Evolutionary conservation across 2,329 filamentous ascomycete species (phyloP).

Genomic region (Chrysoporthe puriensis): DNA sequence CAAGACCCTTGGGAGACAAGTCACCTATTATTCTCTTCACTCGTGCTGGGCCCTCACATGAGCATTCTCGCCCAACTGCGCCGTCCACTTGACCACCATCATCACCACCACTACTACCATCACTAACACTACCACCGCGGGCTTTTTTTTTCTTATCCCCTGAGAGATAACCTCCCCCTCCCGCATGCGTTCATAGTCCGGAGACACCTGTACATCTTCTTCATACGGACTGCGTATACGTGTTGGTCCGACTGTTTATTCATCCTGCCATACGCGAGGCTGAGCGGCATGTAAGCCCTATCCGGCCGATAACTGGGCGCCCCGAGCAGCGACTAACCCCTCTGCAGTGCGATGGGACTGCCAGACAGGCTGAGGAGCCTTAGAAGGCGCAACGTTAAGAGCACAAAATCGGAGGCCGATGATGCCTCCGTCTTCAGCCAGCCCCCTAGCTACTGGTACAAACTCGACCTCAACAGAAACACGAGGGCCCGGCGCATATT

Average conservation of each 20-base stretch:
- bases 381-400: conserved; percentile 26
- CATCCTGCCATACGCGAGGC: not conserved
- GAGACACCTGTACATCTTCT: too few relatives aligned
- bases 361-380: conserved; percentile 24
- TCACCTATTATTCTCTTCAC: not conserved
- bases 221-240: too few relatives aligned
- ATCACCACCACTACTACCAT: not conserved
- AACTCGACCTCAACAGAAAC: conserved; percentile 45
- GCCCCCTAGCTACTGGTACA: conserved; percentile 26
- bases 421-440: conserved; percentile 22
- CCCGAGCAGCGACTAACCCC: conserved; percentile 16
- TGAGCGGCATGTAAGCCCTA: not conserved
- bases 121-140: not conserved
- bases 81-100: not conserved
- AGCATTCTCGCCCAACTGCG: conserved; percentile 3
- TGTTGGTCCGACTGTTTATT: too few relatives aligned
- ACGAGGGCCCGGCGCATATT: conserved; percentile 62
- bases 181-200: too few relatives aligned
- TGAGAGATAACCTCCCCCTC: too few relatives aligned
- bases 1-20: not conserved
- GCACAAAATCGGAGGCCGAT: conserved; percentile 29
- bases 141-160: not conserved
- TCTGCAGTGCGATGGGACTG: conserved; percentile 21
- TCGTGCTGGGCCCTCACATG: not conserved
- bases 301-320: not conserved